Evolutionary conservation across 352 stramenopile species (phyloP), one percentile per base, ranked within the genome.

Genomic region (Phytophthora pini): DNA sequence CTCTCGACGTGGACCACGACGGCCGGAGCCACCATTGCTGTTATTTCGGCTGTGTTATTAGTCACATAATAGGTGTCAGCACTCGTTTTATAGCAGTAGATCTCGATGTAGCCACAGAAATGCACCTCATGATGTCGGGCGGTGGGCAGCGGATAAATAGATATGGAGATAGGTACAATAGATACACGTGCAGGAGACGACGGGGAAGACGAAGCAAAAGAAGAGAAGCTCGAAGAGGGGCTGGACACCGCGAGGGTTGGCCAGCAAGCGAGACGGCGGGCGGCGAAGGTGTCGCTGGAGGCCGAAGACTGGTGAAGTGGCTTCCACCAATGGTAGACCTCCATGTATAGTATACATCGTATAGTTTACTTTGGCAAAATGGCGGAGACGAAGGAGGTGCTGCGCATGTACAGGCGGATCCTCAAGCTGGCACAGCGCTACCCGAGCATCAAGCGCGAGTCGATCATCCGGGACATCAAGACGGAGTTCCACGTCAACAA

Each of bases 391-490:
- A 77, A 77, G 50, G 72, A 91, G 51, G 81, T 96, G 46, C 62
- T 88, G 75, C 84, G 78, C 62, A 78, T 95, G 71, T 94, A 94
- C 68, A 80, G 87, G 39, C 83, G 76, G 52, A 84, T 97, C 41
- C 82, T 96, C 46, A 90, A 94, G 85, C 72, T 95, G 53, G 87
- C 82, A 46, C 80, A 88, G 69, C 75, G 79, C 47, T 95, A 93
- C 69, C 87, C 87, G 62, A 95, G 87, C 78, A 56, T 95, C 61
- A 95, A 95, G 80, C 83, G 85, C 48, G 75, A 90, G 40, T 81
- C 85, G 12, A 89, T 96, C 57, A 74, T 94, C 48, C 68, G 72
- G 32, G 89, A 97, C 68, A 93, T 95, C 70, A 92, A 93, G 72
- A 70, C 78, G 40, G 82, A 95, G 69, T 94, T 94, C 75, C 87